A percentile compares a stretch with the other conserved stretches of the same genome.
Evolutionary conservation across 306 rosid species (phyloP).

Genomic region (Benincasa hispida): DNA sequence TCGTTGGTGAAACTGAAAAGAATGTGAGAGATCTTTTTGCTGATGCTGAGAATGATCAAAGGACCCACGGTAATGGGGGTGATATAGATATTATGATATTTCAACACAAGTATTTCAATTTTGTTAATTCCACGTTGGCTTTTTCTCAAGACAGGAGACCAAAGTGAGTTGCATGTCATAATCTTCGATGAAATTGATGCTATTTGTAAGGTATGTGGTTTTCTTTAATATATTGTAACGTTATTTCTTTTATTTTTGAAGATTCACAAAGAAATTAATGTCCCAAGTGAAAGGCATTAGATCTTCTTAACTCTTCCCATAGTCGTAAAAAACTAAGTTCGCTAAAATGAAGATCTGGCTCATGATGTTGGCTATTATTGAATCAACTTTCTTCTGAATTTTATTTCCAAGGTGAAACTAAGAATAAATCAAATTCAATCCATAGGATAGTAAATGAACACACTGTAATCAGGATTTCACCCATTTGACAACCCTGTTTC

Average conservation of each 20-base stretch:
- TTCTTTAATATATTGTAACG: constrained; percentile 13
- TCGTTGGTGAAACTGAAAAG: constrained; percentile 96
- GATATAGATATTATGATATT: constrained; percentile 10
- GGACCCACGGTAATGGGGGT: constrained; percentile 45
- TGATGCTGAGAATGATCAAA: constrained; percentile 96
- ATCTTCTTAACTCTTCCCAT: background rate
- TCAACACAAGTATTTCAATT: constrained; percentile 9
- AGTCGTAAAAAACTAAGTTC: background rate
- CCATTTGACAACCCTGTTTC: background rate
- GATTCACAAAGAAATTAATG: background rate
- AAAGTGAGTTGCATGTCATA: constrained; percentile 95
- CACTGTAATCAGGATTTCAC: background rate
- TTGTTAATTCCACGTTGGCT: constrained; percentile 15
- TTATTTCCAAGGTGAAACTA: background rate
- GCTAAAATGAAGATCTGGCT: background rate
- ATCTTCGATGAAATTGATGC: constrained; percentile 99
- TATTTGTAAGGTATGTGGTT: constrained; percentile 74
- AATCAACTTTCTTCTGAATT: background rate
- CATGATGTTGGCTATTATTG: background rate
- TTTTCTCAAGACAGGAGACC: constrained; percentile 54
- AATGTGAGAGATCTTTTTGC: constrained; percentile 97
- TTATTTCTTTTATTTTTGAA: background rate
- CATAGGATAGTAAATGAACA: background rate
- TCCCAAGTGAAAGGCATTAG: background rate
- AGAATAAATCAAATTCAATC: background rate